Base-by-base conservation (phyloP, 257 asterid species). In the Fraxinus anomala region DNA sequence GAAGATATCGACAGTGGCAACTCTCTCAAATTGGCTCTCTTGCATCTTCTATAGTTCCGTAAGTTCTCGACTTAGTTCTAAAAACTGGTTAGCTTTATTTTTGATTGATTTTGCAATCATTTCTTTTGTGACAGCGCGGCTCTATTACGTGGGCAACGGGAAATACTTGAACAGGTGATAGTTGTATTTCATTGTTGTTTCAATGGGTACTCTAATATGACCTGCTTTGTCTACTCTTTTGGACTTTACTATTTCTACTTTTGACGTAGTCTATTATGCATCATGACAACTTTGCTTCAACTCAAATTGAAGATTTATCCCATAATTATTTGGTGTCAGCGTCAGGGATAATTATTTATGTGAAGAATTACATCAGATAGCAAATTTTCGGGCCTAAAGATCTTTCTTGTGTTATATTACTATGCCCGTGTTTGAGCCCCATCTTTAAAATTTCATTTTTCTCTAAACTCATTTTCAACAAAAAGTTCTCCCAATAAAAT, bases 1-100 rank as follows among this genome's bases (percentile, higher is more conserved):
- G 99, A 66, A 89, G 97, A 87, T 91, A 91, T 82, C 89, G 89
- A 70, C 98, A 91, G 89, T 96, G 99, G 98, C 99, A 96, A 82
- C 98, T 96, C 77, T 93, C 97, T 77, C 99, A 88, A 83, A 75
- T 83, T 85, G 90, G 98, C 77, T 82, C 85, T 82, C 88, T 93
- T 77, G 84, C 98, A 19, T 96, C 98, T 74, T 89, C 89, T 82
- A 91, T 96, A 81, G 89, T 90, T 68, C 99, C 97, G 97, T 93
- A 87, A 76, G 94, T 89, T 79, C 79, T 68, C 4, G 42, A 42
- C 77, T 80, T 6, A 10, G 73, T 75, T 30, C 65, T 42, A 26
- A 71, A 28, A 69, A 67, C 36, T 65, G 39, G 51, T 80, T 75
- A 1, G 65, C 16, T 49, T 40, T 56, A 28, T 44, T n/a, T 44